A percentile compares a stretch with the other conserved stretches of the same genome.
Evolutionary conservation across 2,329 filamentous ascomycete genomes (phyloP).

Genomic region (Penicillium glabrum): DNA sequence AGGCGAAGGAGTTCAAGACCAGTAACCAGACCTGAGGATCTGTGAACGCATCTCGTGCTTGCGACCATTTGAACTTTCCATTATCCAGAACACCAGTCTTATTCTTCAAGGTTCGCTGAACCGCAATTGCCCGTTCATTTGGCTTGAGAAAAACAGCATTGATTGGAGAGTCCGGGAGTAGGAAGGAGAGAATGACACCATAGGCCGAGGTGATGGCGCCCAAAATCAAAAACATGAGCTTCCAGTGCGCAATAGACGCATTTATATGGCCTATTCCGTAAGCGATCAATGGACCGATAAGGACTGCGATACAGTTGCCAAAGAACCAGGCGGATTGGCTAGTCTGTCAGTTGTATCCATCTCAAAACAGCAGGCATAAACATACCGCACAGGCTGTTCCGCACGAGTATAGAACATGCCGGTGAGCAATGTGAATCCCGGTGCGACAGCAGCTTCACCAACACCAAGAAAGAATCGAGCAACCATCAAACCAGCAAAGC

Average conservation of each 20-base stretch:
- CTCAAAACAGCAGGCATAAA: background rate
- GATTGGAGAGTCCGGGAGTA: slow-evolving; percentile 31
- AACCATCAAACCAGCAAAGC: slow-evolving; percentile 11
- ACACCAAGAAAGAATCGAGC: slow-evolving; percentile 29
- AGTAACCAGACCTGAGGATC: slow-evolving; percentile 16
- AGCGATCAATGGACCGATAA: slow-evolving; percentile 15
- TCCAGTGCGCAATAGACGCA: slow-evolving; percentile 9
- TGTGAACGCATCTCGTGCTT: slow-evolving; percentile 7
- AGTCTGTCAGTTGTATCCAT: too few species aligned
- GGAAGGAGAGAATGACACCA: slow-evolving; percentile 13
- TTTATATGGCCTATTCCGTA: slow-evolving; percentile 17
- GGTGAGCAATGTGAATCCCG: slow-evolving; percentile 40
- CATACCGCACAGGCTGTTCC: slow-evolving; percentile 37
- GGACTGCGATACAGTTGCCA: slow-evolving; percentile 15
- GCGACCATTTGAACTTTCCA: slow-evolving; percentile 11
- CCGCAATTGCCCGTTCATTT: slow-evolving; percentile 8
- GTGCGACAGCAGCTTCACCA: slow-evolving; percentile 21
- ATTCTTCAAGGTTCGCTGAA: slow-evolving; percentile 10
- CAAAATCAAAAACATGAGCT: slow-evolving; percentile 14
- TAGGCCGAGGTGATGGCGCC: slow-evolving; percentile 13
- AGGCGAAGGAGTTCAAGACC: slow-evolving; percentile 11
- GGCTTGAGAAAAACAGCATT: slow-evolving; percentile 30
- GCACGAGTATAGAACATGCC: slow-evolving; percentile 41
- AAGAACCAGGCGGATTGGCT: slow-evolving; percentile 19
- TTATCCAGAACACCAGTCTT: slow-evolving; percentile 11